Evolutionary conservation across 257 asterid species (phyloP).

Genomic region (Parsonsia alboflavescens): DNA sequence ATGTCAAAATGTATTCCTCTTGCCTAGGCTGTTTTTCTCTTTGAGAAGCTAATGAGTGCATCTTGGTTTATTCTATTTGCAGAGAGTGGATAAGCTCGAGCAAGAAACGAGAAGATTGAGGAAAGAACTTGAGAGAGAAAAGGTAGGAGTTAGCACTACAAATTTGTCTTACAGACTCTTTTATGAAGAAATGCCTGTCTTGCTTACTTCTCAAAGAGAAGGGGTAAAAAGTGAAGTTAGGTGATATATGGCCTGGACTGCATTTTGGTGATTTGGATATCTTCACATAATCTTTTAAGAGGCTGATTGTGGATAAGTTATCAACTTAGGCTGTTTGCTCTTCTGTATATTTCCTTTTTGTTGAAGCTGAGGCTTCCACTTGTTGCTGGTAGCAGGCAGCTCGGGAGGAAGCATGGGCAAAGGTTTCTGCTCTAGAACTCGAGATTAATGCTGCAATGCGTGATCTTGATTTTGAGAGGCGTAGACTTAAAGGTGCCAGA

Average conservation of each 20-base stretch:
- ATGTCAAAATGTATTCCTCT: not conserved
- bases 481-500: slow-evolving; percentile 82
- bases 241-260: not conserved
- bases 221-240: not conserved
- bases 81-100: slow-evolving; percentile 90
- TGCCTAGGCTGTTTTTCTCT: not conserved
- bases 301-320: not conserved
- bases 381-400: slow-evolving; percentile 97
- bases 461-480: slow-evolving; percentile 91
- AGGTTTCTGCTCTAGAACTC: slow-evolving; percentile 96
- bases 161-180: not conserved
- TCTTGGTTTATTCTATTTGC: slow-evolving; percentile 18
- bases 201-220: not conserved
- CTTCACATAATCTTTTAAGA: not conserved
- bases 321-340: not conserved
- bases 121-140: slow-evolving; percentile 87
- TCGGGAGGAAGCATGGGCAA: slow-evolving; percentile 99
- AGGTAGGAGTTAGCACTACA: slow-evolving; percentile 61
- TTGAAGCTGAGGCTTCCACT: slow-evolving; percentile 31
- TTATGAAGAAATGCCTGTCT: not conserved
- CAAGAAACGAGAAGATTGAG: slow-evolving; percentile 55
- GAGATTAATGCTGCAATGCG: slow-evolving; percentile 91
- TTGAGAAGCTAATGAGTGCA: slow-evolving; percentile 20
- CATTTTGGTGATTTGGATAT: not conserved
- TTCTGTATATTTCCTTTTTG: not conserved